Conservation (phyloP, 2,329 filamentous ascomycete species). For the Fusarium fracticaudum region DNA sequence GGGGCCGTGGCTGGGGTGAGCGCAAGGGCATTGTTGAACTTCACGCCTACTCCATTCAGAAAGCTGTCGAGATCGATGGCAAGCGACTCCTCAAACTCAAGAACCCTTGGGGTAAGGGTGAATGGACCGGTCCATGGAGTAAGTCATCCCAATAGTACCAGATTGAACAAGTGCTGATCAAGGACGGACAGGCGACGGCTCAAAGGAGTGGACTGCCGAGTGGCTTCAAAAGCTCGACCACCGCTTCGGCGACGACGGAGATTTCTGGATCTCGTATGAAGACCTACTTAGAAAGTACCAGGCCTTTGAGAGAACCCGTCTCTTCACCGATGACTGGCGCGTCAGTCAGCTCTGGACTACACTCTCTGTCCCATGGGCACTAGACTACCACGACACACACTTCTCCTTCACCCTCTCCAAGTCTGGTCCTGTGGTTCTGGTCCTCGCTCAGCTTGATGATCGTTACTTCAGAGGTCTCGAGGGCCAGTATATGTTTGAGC, state of each 20-base stretch:
- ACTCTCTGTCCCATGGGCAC: slow-evolving; percentile 64
- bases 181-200: slow-evolving; percentile 67
- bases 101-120: slow-evolving; percentile 84
- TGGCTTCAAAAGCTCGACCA: slow-evolving; percentile 79
- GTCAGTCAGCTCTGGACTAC: slow-evolving; percentile 60
- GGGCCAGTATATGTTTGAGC: slow-evolving; percentile 64
- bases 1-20: slow-evolving; percentile 47
- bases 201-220: slow-evolving; percentile 84
- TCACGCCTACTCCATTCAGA: slow-evolving; percentile 71
- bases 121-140: slow-evolving; percentile 85
- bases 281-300: slow-evolving; percentile 69
- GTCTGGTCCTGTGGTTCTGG: slow-evolving; percentile 62
- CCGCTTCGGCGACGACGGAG: slow-evolving; percentile 80
- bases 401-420: slow-evolving; percentile 62
- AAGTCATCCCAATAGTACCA: slow-evolving; percentile 2
- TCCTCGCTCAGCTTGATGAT: slow-evolving; percentile 66
- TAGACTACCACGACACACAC: slow-evolving; percentile 63
- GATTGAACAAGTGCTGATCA: slow-evolving; percentile 18
- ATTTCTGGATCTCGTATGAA: slow-evolving; percentile 68
- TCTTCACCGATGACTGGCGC: slow-evolving; percentile 66
- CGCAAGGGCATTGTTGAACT: slow-evolving; percentile 66
- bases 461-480: slow-evolving; percentile 67
- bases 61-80: slow-evolving; percentile 64
- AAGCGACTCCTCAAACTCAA: slow-evolving; percentile 71
- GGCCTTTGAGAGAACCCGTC: slow-evolving; percentile 66